Conservation (phyloP, 1,139 yeast genomes). For the Kodamaea sp. region DNA sequence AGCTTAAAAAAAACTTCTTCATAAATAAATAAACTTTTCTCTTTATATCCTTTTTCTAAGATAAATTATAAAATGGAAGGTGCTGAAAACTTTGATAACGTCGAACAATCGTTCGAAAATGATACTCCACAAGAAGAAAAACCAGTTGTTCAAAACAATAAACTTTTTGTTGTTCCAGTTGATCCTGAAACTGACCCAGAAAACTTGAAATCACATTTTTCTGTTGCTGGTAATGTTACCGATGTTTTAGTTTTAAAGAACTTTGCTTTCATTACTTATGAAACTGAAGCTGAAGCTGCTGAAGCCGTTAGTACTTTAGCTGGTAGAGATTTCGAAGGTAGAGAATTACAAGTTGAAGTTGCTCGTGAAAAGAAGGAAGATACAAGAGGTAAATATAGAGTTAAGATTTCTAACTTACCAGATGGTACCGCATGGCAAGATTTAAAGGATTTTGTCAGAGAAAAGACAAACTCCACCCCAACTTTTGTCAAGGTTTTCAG, state of each 20-base stretch:
- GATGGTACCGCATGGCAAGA: slow-evolving; percentile 84
- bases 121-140: neutral
- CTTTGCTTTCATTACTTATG: slow-evolving; percentile 72
- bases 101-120: slow-evolving; percentile 1
- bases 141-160: slow-evolving; percentile 15
- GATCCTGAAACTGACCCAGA: slow-evolving; percentile 44
- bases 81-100: slow-evolving; percentile 1
- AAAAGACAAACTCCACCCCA: slow-evolving; percentile 60
- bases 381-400: slow-evolving; percentile 70
- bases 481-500: slow-evolving; percentile 70
- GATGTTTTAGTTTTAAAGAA: slow-evolving; percentile 73
- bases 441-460: slow-evolving; percentile 74
- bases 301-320: slow-evolving; percentile 63
- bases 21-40: neutral
- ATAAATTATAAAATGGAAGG: slow-evolving; percentile 2
- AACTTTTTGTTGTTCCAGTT: slow-evolving; percentile 42
- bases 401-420: slow-evolving; percentile 64
- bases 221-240: slow-evolving; percentile 59
- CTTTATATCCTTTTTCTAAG: neutral
- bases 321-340: slow-evolving; percentile 57
- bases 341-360: slow-evolving; percentile 61
- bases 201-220: slow-evolving; percentile 64
- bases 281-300: slow-evolving; percentile 60
- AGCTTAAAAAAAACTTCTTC: no score
- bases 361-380: slow-evolving; percentile 60